Evolutionary conservation across 345 rosid species (phyloP), one percentile per base, ranked within the genome.

Genomic region (Turritis glabra): DNA sequence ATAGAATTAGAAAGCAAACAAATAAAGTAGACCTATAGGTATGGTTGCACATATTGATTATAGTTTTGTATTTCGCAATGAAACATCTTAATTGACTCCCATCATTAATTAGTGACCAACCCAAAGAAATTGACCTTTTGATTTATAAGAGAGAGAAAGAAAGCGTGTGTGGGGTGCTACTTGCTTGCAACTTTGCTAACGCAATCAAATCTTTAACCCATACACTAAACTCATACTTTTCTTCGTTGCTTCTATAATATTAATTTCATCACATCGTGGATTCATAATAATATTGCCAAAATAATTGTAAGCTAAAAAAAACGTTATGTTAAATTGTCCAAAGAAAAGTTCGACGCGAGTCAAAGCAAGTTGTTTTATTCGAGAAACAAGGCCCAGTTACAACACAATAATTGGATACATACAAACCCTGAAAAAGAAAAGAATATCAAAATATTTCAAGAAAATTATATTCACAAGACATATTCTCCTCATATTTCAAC

Each of bases 121-220:
- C 75, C 69, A 61, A 61, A 76, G 47, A 75, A 51, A 67, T 50
- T 21, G 79, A 75, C 62, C 67, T 67, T 67, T 73, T 23, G 8
- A 65, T 65, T 56, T 7, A 44, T 40, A 48, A 47, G 51, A 71
- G 3, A 52, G 37, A 59, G 50, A 51, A 9, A 54, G 73, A 50
- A 59, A 75, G 62, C 71, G 71, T 76, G 80, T 76, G 2, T 32
- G 7, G 8, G 46, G 27, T 59, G n/a, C 57, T 69, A 69, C 79
- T 75, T 75, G 74, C 69, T 75, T 75, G 69, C 69, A 68, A 8
- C 32, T 60, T 76, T 62, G 75, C 51, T 52, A 76, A 76, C 75
- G 70, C 75, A 61, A 69, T 37, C 70, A 69, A 43, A 76, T 33
- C 75, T 76, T 40, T 76, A 68, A 76, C 64, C 79, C 79, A 76